A percentile compares a stretch with the other conserved stretches of the same genome.
phyloP scores from a whole-genome alignment of 805 yeast species.

The Saccharomyces cerevisiae region DNA sequence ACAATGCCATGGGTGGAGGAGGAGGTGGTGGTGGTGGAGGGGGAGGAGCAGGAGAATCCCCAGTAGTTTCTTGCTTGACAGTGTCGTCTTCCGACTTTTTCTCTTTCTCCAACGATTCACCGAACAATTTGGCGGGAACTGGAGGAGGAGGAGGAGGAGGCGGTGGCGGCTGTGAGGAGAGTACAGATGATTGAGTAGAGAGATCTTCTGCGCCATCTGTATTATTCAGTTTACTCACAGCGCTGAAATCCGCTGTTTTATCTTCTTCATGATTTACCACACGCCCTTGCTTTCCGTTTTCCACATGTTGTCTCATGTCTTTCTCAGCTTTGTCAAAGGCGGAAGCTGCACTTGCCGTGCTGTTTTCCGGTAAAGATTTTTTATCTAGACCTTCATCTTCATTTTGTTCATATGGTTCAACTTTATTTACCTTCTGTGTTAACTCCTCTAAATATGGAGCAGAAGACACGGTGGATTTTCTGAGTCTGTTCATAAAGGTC shows the following conservation, averaged over 20 bases:
- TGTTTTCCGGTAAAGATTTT: not conserved
- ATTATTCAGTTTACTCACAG: not conserved
- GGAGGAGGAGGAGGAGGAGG: conserved; percentile 9
- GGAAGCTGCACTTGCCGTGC: not conserved
- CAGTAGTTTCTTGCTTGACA: conserved; percentile 4
- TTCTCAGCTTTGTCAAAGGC: not conserved
- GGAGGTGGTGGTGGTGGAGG: conserved; percentile 19
- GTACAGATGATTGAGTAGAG: not conserved
- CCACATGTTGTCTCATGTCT: not conserved
- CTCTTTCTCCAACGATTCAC: not conserved
- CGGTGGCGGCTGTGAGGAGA: conserved; percentile 5
- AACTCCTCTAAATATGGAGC: conserved; percentile 24
- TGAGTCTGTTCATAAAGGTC: conserved; percentile 27
- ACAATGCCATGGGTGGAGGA: conserved; percentile 9
- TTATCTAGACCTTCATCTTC: not conserved
- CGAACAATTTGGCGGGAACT: not conserved
- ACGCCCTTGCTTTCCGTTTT: not conserved
- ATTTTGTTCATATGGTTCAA: not conserved
- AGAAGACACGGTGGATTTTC: conserved; percentile 14
- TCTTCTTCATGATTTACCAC: too few relatives aligned
- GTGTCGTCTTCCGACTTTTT: not conserved
- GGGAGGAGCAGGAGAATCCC: conserved; percentile 19
- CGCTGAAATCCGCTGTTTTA: not conserved
- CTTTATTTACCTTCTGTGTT: conserved; percentile 12
- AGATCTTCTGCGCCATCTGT: not conserved